Evolutionary conservation across 2,329 filamentous ascomycete genomes (phyloP).

Genomic region (Botrytis squamosa): DNA sequence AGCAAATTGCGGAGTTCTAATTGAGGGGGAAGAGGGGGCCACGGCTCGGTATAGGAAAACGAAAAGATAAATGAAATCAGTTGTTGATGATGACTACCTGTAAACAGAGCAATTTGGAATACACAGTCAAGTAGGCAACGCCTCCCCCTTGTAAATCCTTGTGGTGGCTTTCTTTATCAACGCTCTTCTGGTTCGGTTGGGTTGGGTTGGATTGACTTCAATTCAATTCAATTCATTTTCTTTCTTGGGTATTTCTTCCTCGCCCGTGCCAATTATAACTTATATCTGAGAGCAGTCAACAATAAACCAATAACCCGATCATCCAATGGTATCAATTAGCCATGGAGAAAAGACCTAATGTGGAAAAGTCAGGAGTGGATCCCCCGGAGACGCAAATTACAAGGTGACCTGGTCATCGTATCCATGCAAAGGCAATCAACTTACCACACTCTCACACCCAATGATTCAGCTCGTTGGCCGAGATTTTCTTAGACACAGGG

Average conservation of each 20-base stretch:
- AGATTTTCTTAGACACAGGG: neutral
- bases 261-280: neutral
- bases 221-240: neutral
- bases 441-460: neutral
- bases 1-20: neutral
- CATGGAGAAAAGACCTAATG: neutral
- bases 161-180: neutral
- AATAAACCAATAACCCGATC: neutral
- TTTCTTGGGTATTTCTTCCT: neutral
- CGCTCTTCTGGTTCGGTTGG: neutral
- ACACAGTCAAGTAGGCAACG: neutral
- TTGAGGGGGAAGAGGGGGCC: neutral
- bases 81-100: neutral
- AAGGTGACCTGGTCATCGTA: neutral
- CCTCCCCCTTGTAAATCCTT: neutral
- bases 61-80: neutral
- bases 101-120: neutral
- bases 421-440: slow-evolving; percentile 2
- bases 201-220: neutral
- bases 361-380: neutral
- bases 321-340: neutral
- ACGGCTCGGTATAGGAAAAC: neutral
- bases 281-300: neutral
- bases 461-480: neutral
- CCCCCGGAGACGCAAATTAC: neutral